Conservation (phyloP, 306 rosid species). For the Vigna unguiculata region DNA sequence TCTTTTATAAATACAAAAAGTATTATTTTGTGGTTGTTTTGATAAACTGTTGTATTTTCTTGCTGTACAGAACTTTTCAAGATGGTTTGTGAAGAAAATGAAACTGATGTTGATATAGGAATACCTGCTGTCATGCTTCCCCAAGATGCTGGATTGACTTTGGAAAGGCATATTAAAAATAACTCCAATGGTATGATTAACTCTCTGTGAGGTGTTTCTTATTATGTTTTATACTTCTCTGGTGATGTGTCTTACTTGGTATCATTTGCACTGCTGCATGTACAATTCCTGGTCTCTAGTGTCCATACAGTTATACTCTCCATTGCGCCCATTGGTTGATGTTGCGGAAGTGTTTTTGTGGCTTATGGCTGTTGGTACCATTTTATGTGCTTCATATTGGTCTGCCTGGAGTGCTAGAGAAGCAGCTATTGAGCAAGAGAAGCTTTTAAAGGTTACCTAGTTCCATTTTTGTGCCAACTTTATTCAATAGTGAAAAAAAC, state of each 20-base stretch:
- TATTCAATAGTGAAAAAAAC: slow-evolving; percentile 8
- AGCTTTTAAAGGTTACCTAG: slow-evolving; percentile 76
- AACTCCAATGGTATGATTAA: slow-evolving; percentile 63
- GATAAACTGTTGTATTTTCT: slow-evolving; percentile 29
- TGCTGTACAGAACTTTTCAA: slow-evolving; percentile 84
- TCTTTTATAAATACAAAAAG: not conserved
- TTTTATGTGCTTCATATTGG: slow-evolving; percentile 93
- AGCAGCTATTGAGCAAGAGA: slow-evolving; percentile 86
- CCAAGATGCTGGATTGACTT: slow-evolving; percentile 72
- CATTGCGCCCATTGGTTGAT: slow-evolving; percentile 90
- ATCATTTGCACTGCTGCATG: slow-evolving; percentile 45
- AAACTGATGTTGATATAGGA: slow-evolving; percentile 74
- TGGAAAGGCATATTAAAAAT: slow-evolving; percentile 68
- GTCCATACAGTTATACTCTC: slow-evolving; percentile 96
- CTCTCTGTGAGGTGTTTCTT: slow-evolving; percentile 20
- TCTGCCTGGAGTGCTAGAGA: slow-evolving; percentile 97
- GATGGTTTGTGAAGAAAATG: slow-evolving; percentile 90
- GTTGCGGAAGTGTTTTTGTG: slow-evolving; percentile 97
- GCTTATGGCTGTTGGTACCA: slow-evolving; percentile 99
- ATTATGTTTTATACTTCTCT: slow-evolving; percentile 33
- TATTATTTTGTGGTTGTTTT: slow-evolving; percentile 7
- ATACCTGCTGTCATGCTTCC: slow-evolving; percentile 99
- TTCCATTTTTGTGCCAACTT: slow-evolving; percentile 40
- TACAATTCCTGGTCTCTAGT: slow-evolving; percentile 60
- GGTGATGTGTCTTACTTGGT: slow-evolving; percentile 28